These are phyloP conservation scores for Meyerozyma athensensis DNA, from an alignment of 1,139 yeast genomes.

Conservation along the genomic window DNA sequence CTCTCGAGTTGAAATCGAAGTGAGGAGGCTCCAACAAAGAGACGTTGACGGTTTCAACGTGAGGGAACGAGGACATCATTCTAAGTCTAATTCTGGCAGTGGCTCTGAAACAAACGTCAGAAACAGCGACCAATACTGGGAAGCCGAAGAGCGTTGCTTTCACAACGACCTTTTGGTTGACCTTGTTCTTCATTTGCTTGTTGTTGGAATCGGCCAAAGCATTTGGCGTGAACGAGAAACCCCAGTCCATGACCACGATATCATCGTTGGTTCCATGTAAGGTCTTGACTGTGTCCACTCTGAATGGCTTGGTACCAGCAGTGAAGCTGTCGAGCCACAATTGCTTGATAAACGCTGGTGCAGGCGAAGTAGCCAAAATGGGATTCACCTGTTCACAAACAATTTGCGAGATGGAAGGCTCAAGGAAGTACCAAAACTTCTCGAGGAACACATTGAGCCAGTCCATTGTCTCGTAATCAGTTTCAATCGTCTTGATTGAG, in stretches of 20 bases:
- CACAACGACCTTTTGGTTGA: constrained; percentile 74
- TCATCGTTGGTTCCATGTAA: constrained; percentile 84
- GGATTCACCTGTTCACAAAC: constrained; percentile 84
- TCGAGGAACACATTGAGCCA: constrained; percentile 87
- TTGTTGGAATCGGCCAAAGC: constrained; percentile 75
- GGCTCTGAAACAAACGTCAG: constrained; percentile 61
- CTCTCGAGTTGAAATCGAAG: constrained; percentile 73
- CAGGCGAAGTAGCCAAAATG: constrained; percentile 66
- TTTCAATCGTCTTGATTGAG: constrained; percentile 73
- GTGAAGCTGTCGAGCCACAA: constrained; percentile 87
- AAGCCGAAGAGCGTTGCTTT: constrained; percentile 65
- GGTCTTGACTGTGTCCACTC: constrained; percentile 85
- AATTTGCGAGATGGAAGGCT: constrained; percentile 85
- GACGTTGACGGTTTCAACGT: constrained; percentile 82
- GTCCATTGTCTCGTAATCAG: constrained; percentile 89
- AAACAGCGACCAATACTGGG: constrained; percentile 57
- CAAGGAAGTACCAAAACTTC: constrained; percentile 87
- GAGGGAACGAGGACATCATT: constrained; percentile 89
- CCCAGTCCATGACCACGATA: constrained; percentile 96
- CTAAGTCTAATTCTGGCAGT: constrained; percentile 75
- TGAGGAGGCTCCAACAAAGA: constrained; percentile 81
- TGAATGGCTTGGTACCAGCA: constrained; percentile 90
- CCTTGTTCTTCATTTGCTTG: constrained; percentile 77
- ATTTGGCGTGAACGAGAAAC: constrained; percentile 85
- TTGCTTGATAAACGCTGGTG: constrained; percentile 77